Evolutionary conservation across 768 basidiomycete genomes (phyloP).

Genomic region (Coprinellus micaceus): DNA sequence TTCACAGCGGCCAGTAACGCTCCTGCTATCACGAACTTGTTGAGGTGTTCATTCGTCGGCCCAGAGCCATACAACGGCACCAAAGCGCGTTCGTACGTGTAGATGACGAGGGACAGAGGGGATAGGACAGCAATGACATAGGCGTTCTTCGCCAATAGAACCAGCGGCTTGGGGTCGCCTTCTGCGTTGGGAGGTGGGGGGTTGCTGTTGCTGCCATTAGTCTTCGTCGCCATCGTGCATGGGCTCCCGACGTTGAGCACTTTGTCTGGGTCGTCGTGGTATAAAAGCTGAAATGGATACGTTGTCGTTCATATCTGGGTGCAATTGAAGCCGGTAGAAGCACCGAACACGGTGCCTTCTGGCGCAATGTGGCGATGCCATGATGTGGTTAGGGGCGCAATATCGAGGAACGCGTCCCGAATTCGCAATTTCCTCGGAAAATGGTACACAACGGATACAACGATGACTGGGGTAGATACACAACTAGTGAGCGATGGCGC

Average conservation of each 20-base stretch:
- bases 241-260: not conserved
- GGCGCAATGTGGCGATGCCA: conserved; percentile 4
- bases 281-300: too few relatives aligned
- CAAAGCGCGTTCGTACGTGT: conserved; percentile 61
- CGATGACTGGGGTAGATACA: not conserved
- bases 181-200: not conserved
- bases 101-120: conserved; percentile 54
- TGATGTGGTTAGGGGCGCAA: not conserved
- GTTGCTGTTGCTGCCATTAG: not conserved
- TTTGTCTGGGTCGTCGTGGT: too few relatives aligned
- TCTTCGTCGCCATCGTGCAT: not conserved
- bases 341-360: conserved; percentile 1
- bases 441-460: not conserved
- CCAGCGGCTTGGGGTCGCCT: not conserved
- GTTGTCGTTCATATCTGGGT: not conserved
- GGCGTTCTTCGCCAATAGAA: conserved; percentile 4
- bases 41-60: conserved; percentile 50
- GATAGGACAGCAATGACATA: conserved; percentile 13
- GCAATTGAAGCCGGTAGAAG: not conserved
- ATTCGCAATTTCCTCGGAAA: conserved; percentile 3
- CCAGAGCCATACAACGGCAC: conserved; percentile 65
- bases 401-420: not conserved
- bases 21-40: conserved; percentile 31
- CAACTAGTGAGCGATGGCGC: not conserved
- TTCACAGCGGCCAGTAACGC: conserved; percentile 36